Conservation (phyloP, 306 rosid genomes). For the Oemleria cerasiformis region DNA sequence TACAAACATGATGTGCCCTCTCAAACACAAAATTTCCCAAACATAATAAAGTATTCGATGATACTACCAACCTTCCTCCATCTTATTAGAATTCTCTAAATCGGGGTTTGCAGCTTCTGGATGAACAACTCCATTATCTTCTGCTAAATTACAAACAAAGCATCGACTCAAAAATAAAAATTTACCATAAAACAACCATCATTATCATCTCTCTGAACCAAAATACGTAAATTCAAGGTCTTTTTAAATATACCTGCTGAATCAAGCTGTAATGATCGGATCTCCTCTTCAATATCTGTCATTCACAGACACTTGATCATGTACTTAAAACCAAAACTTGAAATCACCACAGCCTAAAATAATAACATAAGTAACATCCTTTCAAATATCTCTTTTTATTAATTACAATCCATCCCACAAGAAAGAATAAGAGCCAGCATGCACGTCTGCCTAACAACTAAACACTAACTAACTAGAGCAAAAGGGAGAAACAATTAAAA, state of each 20-base stretch:
- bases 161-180: constrained; percentile 26
- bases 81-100: constrained; percentile 44
- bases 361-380: not conserved
- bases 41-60: constrained; percentile 12
- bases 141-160: constrained; percentile 37
- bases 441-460: not conserved
- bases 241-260: constrained; percentile 52
- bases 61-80: constrained; percentile 77
- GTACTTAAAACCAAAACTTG: constrained; percentile 14
- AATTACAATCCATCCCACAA: not conserved
- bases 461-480: not conserved
- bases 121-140: constrained; percentile 62
- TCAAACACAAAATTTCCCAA: not conserved
- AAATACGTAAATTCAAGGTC: not conserved
- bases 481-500: not conserved
- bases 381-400: not conserved
- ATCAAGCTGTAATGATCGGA: constrained; percentile 91
- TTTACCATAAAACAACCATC: constrained; percentile 6
- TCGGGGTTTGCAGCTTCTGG: constrained; percentile 54
- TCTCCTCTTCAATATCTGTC: constrained; percentile 84
- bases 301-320: constrained; percentile 31
- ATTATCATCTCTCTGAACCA: not conserved
- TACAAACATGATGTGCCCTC: not conserved
- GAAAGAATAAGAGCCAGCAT: not conserved
- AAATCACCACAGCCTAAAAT: not conserved